phyloP scores from a whole-genome alignment of 495 filamentous ascomycete genomes.

The Clohesyomyces aquaticus region DNA sequence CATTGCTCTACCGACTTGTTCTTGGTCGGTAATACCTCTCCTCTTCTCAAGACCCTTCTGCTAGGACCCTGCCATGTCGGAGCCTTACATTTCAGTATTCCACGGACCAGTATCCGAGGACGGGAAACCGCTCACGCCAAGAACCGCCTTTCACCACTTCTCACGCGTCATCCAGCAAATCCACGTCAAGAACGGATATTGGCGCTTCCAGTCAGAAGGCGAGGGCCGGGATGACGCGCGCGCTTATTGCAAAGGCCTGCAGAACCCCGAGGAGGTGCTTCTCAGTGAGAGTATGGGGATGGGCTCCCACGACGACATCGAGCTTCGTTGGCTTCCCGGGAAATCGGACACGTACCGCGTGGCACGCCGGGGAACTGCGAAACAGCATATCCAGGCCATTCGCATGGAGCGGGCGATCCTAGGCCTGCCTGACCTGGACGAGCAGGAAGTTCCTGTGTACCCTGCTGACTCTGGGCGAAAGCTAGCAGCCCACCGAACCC shows the following conservation, averaged over 20 bases:
- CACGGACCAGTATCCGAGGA: neutral
- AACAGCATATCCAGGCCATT: conserved; percentile 15
- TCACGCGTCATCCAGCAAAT: neutral
- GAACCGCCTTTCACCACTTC: conserved; percentile 5
- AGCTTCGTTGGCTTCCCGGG: conserved; percentile 14
- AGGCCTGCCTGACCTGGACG: neutral
- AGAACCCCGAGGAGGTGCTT: conserved; percentile 15
- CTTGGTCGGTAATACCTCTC: neutral
- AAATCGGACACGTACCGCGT: conserved; percentile 5
- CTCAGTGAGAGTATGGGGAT: neutral
- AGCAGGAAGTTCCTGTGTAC: conserved; percentile 2
- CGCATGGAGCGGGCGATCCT: neutral
- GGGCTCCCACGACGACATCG: neutral
- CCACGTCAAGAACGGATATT: conserved; percentile 17
- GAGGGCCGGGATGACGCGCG: neutral
- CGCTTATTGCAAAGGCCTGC: conserved; percentile 6
- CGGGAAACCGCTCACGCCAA: neutral
- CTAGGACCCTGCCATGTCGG: no score
- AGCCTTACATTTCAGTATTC: neutral
- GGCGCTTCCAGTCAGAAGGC: conserved; percentile 14
- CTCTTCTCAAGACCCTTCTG: no score
- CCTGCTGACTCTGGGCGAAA: neutral
- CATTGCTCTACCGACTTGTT: neutral
- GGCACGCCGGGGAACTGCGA: conserved; percentile 6
- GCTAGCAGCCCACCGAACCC: neutral